Evolutionary conservation across 2,329 filamentous ascomycete genomes (phyloP).

Genomic region (Botryotinia calthae): DNA sequence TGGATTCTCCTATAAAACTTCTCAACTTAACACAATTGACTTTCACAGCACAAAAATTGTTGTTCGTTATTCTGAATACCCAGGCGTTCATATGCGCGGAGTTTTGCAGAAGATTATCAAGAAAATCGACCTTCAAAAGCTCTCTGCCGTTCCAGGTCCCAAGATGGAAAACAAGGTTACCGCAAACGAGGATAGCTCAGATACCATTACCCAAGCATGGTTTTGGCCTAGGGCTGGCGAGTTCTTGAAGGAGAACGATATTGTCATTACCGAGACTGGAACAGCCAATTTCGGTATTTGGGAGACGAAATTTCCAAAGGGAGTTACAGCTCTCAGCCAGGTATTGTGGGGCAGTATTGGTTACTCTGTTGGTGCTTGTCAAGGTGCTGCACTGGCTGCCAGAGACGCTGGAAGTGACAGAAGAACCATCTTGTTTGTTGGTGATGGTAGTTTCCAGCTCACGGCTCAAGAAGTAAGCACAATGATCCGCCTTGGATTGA

Average conservation of each 20-base stretch:
- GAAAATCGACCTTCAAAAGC: conserved; percentile 54
- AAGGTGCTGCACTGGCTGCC: conserved; percentile 71
- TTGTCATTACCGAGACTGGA: conserved; percentile 73
- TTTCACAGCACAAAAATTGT: conserved; percentile 72
- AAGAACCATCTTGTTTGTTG: conserved; percentile 81
- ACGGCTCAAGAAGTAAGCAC: conserved; percentile 82
- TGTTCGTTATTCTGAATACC: conserved; percentile 77
- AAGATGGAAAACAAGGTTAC: conserved; percentile 52
- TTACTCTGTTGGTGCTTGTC: conserved; percentile 60
- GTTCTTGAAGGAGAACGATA: conserved; percentile 68
- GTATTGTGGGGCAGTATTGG: conserved; percentile 70
- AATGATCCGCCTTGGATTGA: conserved; percentile 72
- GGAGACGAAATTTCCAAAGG: conserved; percentile 74
- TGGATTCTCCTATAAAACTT: conserved; percentile 77
- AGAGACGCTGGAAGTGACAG: conserved; percentile 59
- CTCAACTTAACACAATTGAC: conserved; percentile 74
- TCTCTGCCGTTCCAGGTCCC: conserved; percentile 55
- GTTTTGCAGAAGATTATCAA: conserved; percentile 70
- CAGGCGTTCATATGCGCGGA: conserved; percentile 72
- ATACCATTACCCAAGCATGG: conserved; percentile 64
- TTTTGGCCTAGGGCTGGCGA: conserved; percentile 75
- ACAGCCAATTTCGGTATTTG: conserved; percentile 87
- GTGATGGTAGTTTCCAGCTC: conserved; percentile 82
- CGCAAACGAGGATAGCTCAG: conserved; percentile 42
- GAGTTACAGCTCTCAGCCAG: conserved; percentile 79